Percentiles rank a stretch among this genome's conserved stretches.
These are phyloP conservation scores for Tothia fuscella DNA, from an alignment of 2,329 filamentous ascomycete species.

Conservation along the genomic window DNA sequence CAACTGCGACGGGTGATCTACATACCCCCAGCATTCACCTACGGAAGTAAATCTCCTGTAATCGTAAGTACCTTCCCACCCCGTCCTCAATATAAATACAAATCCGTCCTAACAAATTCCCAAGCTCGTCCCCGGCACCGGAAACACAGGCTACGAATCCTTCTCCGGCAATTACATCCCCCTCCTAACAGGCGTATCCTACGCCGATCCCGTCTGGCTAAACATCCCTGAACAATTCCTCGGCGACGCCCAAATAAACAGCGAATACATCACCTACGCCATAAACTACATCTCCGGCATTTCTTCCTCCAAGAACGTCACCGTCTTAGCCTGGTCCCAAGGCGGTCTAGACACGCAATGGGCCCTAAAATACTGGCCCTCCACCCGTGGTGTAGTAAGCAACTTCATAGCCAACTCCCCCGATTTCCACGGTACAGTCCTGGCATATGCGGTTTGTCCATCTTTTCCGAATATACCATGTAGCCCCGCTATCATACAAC, in stretches of 20 bases:
- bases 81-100: neutral
- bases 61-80: conserved; percentile 18
- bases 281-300: conserved; percentile 43
- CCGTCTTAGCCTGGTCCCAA: conserved; percentile 44
- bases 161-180: conserved; percentile 39
- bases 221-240: conserved; percentile 40
- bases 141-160: conserved; percentile 33
- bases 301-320: conserved; percentile 25
- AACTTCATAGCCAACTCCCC: conserved; percentile 42
- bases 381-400: conserved; percentile 31
- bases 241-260: conserved; percentile 37
- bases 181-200: conserved; percentile 30
- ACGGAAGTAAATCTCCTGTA: conserved; percentile 35
- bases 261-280: conserved; percentile 46
- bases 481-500: conserved; percentile 35
- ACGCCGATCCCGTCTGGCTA: conserved; percentile 42
- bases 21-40: conserved; percentile 38
- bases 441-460: conserved; percentile 1
- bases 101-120: neutral
- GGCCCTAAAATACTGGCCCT: conserved; percentile 47
- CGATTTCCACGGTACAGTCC: conserved; percentile 39
- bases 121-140: conserved; percentile 41
- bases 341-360: conserved; percentile 44
- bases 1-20: conserved; percentile 39
- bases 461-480: conserved; percentile 22